These are phyloP conservation scores for Leccinum disarticulatum DNA, from an alignment of 768 basidiomycete genomes.

Conservation along the genomic window DNA sequence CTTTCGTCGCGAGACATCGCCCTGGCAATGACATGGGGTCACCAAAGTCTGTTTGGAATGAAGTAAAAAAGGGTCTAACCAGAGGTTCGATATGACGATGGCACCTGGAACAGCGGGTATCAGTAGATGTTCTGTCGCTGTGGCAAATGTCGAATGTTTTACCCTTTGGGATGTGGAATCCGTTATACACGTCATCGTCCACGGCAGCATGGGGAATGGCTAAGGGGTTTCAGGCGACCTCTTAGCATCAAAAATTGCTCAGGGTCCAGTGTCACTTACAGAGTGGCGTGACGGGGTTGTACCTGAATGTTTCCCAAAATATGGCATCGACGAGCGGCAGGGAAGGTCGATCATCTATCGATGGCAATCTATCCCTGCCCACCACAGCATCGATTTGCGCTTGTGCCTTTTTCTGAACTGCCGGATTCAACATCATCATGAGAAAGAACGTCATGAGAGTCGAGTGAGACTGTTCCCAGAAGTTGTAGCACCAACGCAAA, in stretches of 20 bases:
- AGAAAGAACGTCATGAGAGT: conserved; percentile 7
- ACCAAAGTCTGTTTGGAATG: accelerated
- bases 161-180: conserved; percentile 49
- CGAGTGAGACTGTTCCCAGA: not conserved
- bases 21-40: not conserved
- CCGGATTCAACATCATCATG: conserved; percentile 8
- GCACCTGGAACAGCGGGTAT: conserved; percentile 1
- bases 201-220: conserved; percentile 31
- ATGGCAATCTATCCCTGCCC: conserved; percentile 6
- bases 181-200: conserved; percentile 41
- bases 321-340: conserved; percentile 11
- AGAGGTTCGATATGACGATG: conserved; percentile 8
- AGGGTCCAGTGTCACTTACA: not conserved
- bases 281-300: not conserved
- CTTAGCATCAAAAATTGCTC: not conserved
- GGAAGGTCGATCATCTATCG: conserved; percentile 10
- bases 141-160: not conserved
- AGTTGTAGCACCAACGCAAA: not conserved
- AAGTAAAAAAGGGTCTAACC: not conserved
- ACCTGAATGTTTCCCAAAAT: conserved; percentile 5
- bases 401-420: conserved; percentile 9
- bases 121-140: not conserved
- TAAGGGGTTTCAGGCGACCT: not conserved
- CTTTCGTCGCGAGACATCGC: conserved; percentile 19
- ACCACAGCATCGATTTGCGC: conserved; percentile 9